Percentiles rank a stretch among this genome's conserved stretches.
These are phyloP conservation scores for Jackrogersella multiformis DNA, from an alignment of 495 filamentous ascomycete species.

Conservation along the genomic window DNA sequence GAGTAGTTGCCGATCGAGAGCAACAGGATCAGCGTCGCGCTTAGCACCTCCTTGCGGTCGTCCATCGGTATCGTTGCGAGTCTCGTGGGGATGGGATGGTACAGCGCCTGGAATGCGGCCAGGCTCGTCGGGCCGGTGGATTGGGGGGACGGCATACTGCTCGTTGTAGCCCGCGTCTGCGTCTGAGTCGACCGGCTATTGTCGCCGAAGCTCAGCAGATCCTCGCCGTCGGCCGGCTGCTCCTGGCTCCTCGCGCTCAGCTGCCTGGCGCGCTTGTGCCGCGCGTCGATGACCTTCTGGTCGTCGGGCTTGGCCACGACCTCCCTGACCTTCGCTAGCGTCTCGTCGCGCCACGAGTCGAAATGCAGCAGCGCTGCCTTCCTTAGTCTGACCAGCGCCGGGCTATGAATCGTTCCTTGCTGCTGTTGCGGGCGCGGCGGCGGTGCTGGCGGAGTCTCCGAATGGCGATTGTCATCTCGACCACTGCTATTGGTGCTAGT, in stretches of 20 bases:
- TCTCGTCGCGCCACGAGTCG: slow-evolving; percentile 52
- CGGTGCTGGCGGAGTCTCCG: not conserved
- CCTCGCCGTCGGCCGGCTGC: slow-evolving; percentile 30
- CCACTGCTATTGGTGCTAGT: not conserved
- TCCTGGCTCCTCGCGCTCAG: slow-evolving; percentile 17
- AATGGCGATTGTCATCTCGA: not conserved
- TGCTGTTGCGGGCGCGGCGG: slow-evolving; percentile 1
- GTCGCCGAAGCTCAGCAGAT: slow-evolving; percentile 46
- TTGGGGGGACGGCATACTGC: slow-evolving; percentile 22
- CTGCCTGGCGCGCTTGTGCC: slow-evolving; percentile 48
- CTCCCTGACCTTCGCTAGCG: slow-evolving; percentile 50
- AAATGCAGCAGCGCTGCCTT: slow-evolving; percentile 52
- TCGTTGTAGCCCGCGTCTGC: not conserved
- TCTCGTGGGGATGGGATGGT: slow-evolving; percentile 58
- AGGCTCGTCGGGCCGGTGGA: slow-evolving; percentile 35
- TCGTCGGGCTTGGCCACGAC: slow-evolving; percentile 49
- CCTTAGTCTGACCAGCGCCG: slow-evolving; percentile 47
- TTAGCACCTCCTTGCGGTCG: slow-evolving; percentile 58
- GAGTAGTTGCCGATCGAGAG: slow-evolving; percentile 77
- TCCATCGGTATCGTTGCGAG: slow-evolving; percentile 51
- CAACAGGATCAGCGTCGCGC: slow-evolving; percentile 72
- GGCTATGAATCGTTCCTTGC: slow-evolving; percentile 30
- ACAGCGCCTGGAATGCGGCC: slow-evolving; percentile 49
- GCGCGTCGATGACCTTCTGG: slow-evolving; percentile 47
- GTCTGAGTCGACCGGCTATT: slow-evolving; percentile 17